A percentile compares a stretch with the other conserved stretches of the same genome.
phyloP scores from a whole-genome alignment of 75 land plant species.

The Cupressus sempervirens region DNA sequence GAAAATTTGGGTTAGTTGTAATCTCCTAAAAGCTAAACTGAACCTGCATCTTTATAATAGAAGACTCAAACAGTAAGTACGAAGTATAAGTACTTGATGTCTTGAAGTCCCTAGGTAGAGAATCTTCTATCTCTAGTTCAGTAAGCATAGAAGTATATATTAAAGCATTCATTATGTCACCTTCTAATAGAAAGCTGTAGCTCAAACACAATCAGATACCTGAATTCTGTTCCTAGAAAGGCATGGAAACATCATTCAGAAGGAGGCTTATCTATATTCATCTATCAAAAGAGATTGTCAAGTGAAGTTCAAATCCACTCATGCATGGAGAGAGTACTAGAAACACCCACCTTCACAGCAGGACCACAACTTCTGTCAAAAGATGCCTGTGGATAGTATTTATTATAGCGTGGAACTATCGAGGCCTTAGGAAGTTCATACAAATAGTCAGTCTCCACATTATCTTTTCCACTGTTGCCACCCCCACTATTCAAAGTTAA shows the following conservation, averaged over 20 bases:
- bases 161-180: background rate
- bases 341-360: constrained; percentile 1
- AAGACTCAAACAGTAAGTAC: background rate
- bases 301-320: background rate
- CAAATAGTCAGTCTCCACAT: background rate
- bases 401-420: constrained; percentile 9
- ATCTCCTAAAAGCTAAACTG: too few species aligned
- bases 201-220: background rate
- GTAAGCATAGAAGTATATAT: background rate
- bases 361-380: background rate
- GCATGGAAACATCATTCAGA: background rate
- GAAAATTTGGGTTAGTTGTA: too few species aligned
- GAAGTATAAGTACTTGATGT: background rate
- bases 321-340: background rate
- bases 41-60: background rate
- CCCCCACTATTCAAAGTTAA: background rate
- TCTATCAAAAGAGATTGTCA: background rate
- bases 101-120: background rate
- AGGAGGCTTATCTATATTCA: background rate
- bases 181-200: background rate
- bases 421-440: constrained; percentile 3
- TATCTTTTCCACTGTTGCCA: background rate
- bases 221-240: background rate
- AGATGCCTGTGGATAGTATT: constrained; percentile 9
- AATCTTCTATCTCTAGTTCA: background rate